phyloP scores from a whole-genome alignment of 2,329 filamentous ascomycete species.

The Rosellinia necatrix region DNA sequence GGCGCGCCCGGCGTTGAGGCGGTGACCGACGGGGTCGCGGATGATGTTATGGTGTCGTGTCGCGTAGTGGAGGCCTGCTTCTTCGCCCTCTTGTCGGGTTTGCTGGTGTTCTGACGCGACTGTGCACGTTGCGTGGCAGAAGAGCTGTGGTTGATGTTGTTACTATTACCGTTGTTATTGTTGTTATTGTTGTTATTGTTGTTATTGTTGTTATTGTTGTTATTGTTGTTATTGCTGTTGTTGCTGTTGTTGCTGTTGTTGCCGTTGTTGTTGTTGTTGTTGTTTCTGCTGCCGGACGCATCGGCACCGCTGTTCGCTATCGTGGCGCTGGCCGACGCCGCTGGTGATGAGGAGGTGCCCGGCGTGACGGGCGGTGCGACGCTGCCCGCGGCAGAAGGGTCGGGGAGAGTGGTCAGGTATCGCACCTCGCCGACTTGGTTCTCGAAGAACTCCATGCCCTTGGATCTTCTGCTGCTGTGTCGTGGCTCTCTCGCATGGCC shows the following conservation, averaged over 20 bases:
- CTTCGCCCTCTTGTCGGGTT: constrained; percentile 22
- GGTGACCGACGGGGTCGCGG: constrained; percentile 13
- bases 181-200: too few relatives aligned
- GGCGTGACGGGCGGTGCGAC: constrained; percentile 25
- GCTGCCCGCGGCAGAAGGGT: constrained; percentile 25
- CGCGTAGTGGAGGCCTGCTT: constrained; percentile 15
- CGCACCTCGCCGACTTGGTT: constrained; percentile 44
- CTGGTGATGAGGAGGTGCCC: constrained; percentile 15
- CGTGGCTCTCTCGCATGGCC: constrained; percentile 18
- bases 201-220: too few relatives aligned
- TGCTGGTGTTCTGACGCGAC: constrained; percentile 9
- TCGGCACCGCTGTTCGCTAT: too few relatives aligned
- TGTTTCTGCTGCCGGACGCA: too few relatives aligned
- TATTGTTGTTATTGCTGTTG: too few relatives aligned
- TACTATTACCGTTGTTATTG: too few relatives aligned
- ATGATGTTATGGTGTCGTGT: constrained; percentile 18
- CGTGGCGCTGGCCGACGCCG: neutral
- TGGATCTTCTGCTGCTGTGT: constrained; percentile 14
- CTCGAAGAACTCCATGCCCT: constrained; percentile 42
- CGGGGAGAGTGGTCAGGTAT: constrained; percentile 39
- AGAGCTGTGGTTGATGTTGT: too few relatives aligned
- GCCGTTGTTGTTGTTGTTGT: too few relatives aligned
- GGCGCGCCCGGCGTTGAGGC: constrained; percentile 16
- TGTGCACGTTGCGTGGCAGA: constrained; percentile 6
- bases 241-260: too few relatives aligned